These are phyloP conservation scores for Phytophthora colocasiae DNA, from an alignment of 352 stramenopile genomes.

Conservation along the genomic window DNA sequence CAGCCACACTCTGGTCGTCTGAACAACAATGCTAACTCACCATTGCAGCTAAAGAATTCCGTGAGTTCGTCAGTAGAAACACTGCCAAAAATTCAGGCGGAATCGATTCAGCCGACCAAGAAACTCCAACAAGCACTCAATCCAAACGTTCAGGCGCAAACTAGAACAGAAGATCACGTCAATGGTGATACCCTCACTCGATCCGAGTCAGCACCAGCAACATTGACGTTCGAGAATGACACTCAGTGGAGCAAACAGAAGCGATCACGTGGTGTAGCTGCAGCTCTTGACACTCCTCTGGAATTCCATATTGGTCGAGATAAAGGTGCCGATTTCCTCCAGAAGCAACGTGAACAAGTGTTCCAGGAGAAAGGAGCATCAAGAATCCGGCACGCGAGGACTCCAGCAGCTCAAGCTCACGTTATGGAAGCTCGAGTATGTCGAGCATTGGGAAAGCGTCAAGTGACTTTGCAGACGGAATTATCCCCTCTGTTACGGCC, in stretches of 20 bases:
- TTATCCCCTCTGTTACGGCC: slow-evolving; percentile 45
- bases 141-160: not conserved
- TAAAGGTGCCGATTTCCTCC: slow-evolving; percentile 56
- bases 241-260: slow-evolving; percentile 40
- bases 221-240: slow-evolving; percentile 35
- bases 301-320: slow-evolving; percentile 49
- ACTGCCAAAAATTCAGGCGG: slow-evolving; percentile 22
- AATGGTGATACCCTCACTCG: slow-evolving; percentile 18
- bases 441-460: slow-evolving; percentile 49
- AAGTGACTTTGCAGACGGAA: not conserved
- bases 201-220: slow-evolving; percentile 60
- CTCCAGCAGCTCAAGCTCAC: slow-evolving; percentile 42
- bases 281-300: slow-evolving; percentile 37
- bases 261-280: slow-evolving; percentile 49
- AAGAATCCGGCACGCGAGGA: slow-evolving; percentile 55
- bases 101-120: not conserved
- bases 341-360: slow-evolving; percentile 52
- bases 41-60: not conserved
- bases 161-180: not conserved
- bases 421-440: slow-evolving; percentile 54
- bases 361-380: slow-evolving; percentile 35
- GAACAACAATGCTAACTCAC: slow-evolving; percentile 3
- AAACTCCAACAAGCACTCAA: not conserved
- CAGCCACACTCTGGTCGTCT: slow-evolving; percentile 8
- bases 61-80: not conserved